phyloP scores from a whole-genome alignment of 495 filamentous ascomycete species.

The Amorphotheca resinae region DNA sequence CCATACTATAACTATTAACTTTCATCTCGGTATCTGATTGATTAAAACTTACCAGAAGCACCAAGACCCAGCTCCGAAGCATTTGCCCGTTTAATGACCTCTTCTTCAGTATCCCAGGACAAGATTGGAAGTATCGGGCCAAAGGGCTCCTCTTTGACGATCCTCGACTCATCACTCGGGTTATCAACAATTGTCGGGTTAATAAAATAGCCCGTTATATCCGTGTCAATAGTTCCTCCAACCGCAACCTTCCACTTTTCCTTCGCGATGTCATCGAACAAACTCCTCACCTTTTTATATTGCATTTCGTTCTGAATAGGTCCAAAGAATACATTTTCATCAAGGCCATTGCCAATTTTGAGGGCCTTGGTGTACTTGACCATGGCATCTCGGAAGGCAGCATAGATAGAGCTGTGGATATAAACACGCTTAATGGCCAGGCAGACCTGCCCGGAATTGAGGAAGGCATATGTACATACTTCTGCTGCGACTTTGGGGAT shows the following conservation, averaged over 20 bases:
- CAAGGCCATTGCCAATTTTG: conserved; percentile 29
- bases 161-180: conserved; percentile 36
- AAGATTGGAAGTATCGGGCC: conserved; percentile 38
- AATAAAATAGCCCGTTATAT: conserved; percentile 32
- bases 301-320: conserved; percentile 45
- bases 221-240: conserved; percentile 1
- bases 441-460: conserved; percentile 33
- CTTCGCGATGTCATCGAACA: conserved; percentile 20
- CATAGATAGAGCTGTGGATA: conserved; percentile 45
- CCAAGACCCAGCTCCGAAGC: conserved; percentile 34
- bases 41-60: too few species aligned
- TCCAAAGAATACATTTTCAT: conserved; percentile 27
- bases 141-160: conserved; percentile 37
- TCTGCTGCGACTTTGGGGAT: conserved; percentile 2
- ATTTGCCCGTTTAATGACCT: conserved; percentile 39
- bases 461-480: conserved; percentile 32
- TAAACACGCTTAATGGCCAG: conserved; percentile 33
- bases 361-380: conserved; percentile 32
- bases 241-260: conserved; percentile 16
- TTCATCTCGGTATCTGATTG: too few species aligned
- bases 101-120: conserved; percentile 35
- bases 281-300: conserved; percentile 29
- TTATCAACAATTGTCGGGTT: conserved; percentile 46
- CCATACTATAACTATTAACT: too few species aligned
- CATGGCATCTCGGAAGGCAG: conserved; percentile 36